Evolutionary conservation across 192 early-diverging fungal species (phyloP).

Genomic region (Physocladia obscura): DNA sequence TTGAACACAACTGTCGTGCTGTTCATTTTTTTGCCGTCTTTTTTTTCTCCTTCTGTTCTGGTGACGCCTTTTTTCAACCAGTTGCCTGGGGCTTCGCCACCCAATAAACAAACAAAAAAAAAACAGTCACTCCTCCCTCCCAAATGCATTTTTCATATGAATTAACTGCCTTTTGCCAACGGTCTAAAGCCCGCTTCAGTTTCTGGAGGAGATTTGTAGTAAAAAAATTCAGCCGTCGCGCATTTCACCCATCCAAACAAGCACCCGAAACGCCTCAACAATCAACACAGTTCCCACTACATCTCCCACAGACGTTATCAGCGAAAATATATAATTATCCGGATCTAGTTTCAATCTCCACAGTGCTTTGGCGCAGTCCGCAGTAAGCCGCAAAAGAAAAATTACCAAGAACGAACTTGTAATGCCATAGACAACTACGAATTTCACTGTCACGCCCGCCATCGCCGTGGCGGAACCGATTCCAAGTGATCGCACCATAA

Average conservation of each 20-base stretch:
- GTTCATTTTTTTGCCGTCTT: too few relatives aligned
- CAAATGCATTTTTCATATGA: too few relatives aligned
- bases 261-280: conserved; percentile 14
- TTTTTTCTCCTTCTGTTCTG: too few relatives aligned
- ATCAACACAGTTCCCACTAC: conserved; percentile 35
- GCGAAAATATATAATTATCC: conserved; percentile 36
- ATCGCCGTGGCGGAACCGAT: conserved; percentile 14
- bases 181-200: too few relatives aligned
- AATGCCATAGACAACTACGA: conserved; percentile 3
- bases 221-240: too few relatives aligned
- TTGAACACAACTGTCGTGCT: background rate
- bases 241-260: conserved; percentile 3
- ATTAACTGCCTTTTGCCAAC: too few relatives aligned
- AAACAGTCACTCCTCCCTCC: too few relatives aligned
- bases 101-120: too few relatives aligned
- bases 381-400: background rate
- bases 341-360: background rate
- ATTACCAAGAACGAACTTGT: conserved; percentile 11
- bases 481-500: conserved; percentile 14
- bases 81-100: background rate
- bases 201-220: too few relatives aligned
- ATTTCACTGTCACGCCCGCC: conserved; percentile 17
- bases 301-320: conserved; percentile 40
- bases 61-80: too few relatives aligned
- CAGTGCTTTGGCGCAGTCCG: background rate